These are phyloP conservation scores for Zasmidium cellare DNA, from an alignment of 2,329 filamentous ascomycete genomes.

Conservation along the genomic window DNA sequence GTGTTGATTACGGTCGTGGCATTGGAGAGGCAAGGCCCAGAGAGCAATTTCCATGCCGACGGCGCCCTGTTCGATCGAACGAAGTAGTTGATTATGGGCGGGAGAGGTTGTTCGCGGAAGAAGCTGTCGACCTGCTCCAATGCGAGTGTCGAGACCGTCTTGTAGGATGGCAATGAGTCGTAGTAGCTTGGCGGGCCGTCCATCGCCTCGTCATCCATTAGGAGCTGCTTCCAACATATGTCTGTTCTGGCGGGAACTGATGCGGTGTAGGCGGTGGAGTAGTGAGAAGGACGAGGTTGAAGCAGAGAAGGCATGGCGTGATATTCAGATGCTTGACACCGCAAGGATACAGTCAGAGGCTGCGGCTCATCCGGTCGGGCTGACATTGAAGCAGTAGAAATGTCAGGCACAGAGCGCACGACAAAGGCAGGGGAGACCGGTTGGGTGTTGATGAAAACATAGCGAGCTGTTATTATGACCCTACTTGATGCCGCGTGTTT, in stretches of 20 bases:
- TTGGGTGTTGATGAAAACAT: not conserved
- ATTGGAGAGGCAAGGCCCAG: slow-evolving; percentile 22
- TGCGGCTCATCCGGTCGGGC: not conserved
- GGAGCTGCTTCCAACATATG: slow-evolving; percentile 7
- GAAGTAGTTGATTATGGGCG: slow-evolving; percentile 16
- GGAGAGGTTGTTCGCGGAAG: slow-evolving; percentile 11
- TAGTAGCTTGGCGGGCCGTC: slow-evolving; percentile 14
- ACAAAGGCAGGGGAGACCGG: slow-evolving; percentile 1
- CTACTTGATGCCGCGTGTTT: not conserved
- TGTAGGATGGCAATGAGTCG: slow-evolving; percentile 9
- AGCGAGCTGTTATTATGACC: not conserved
- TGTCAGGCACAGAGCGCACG: not conserved
- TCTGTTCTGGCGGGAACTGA: not conserved
- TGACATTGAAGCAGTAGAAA: not conserved
- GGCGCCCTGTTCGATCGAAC: slow-evolving; percentile 15
- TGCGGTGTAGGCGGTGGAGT: not conserved
- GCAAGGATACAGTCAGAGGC: not conserved
- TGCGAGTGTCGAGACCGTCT: slow-evolving; percentile 1
- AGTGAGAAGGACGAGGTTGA: not conserved
- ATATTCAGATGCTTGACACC: not conserved
- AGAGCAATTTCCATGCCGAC: slow-evolving; percentile 19
- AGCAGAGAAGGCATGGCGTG: slow-evolving; percentile 2
- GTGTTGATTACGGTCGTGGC: slow-evolving; percentile 15
- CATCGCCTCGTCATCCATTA: slow-evolving; percentile 8
- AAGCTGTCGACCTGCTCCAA: not conserved